Evolutionary conservation across 352 stramenopile genomes (phyloP), one percentile per base, ranked within the genome.

Genomic region (Nothophytophthora sp.): DNA sequence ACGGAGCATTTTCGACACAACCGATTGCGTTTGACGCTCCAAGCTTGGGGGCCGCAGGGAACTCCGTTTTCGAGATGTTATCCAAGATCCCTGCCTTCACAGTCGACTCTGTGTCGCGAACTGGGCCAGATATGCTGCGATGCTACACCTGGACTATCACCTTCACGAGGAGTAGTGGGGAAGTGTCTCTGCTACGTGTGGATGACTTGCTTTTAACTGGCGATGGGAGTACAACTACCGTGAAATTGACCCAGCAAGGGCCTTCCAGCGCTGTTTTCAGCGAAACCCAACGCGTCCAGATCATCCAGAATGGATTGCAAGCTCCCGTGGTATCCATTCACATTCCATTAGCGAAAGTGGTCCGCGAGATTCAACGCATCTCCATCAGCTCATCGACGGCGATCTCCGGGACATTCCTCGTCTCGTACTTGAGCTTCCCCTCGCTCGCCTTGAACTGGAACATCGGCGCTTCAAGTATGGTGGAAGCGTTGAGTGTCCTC

Each of bases 91-190:
- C 66, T 4, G 33, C 23, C 1, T 22, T 73, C 10, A 25, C 9
- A 13, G 36, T 62, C 15, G 45, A 50, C 2, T 52, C 40, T 10
- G 60, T 91, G 5, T 37, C 55, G 6, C 56, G 73, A 22, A 42
- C 60, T 15, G 70, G 59, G 1, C 63, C 61, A 12, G 55, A 86
- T 41, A 46, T 62, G 16, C 55, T 68, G 22, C 35, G 41, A n/a
- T 57, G 63, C 6, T 83, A 63, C 51, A 36, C 50, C 5, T 84
- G 73, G 73, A 49, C 52, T 3, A 46, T 84, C 11, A 78, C 70
- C 16, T 84, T 84, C 23, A 33, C 46, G 5, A 37, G 55, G 2
- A 40, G 46, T 11, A 61, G 62, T 30, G 72, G 72, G 1, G 53
- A 80, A 41, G 30, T 83, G 2, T 30, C 56, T 1, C 30, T 61